Evolutionary conservation across 257 asterid species (phyloP).

Genomic region (Haberlea rhodopensis): DNA sequence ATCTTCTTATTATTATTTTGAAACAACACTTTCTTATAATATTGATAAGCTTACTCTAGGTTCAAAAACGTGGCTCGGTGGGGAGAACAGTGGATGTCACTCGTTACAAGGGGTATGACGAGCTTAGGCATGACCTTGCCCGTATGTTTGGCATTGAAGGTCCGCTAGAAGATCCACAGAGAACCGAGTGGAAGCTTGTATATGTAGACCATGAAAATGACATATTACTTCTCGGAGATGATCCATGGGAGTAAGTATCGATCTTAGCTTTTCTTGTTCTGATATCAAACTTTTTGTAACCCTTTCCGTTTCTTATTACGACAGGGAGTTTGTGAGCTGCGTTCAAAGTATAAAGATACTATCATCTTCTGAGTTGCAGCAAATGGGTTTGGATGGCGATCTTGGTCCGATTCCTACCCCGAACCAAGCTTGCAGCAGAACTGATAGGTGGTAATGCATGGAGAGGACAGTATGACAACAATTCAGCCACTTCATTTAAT

Average conservation of each 20-base stretch:
- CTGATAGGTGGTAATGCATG: slow-evolving; percentile 89
- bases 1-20: not conserved
- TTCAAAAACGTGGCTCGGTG: slow-evolving; percentile 95
- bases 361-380: slow-evolving; percentile 89
- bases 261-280: not conserved
- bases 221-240: slow-evolving; percentile 80
- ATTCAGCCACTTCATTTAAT: slow-evolving; percentile 72
- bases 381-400: slow-evolving; percentile 94
- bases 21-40: slow-evolving; percentile 2
- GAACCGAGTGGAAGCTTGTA: slow-evolving; percentile 90
- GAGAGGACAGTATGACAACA: slow-evolving; percentile 67
- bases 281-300: not conserved
- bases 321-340: slow-evolving; percentile 91
- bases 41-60: slow-evolving; percentile 44
- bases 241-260: slow-evolving; percentile 82
- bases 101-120: slow-evolving; percentile 85
- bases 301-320: not conserved
- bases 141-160: slow-evolving; percentile 96
- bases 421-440: slow-evolving; percentile 86
- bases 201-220: slow-evolving; percentile 87
- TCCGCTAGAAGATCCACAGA: slow-evolving; percentile 79
- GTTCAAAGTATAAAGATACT: slow-evolving; percentile 90
- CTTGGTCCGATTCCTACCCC: slow-evolving; percentile 57
- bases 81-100: slow-evolving; percentile 90
- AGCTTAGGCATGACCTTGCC: slow-evolving; percentile 86